Evolutionary conservation across 73 alveolate genomes (phyloP).

Genomic region (Blepharisma japonicum): DNA sequence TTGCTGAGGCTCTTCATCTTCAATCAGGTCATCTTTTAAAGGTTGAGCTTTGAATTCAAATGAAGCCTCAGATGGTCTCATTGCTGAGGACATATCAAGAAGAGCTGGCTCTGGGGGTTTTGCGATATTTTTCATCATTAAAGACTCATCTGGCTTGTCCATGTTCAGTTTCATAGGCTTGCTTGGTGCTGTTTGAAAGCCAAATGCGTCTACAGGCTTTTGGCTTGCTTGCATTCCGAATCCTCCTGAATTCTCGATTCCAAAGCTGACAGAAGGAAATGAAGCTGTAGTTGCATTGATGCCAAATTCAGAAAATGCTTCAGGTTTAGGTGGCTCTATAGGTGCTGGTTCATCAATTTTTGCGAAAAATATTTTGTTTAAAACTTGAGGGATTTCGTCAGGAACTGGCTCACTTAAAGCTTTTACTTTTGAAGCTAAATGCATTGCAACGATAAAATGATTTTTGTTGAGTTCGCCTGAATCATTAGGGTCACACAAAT

Average conservation of each 20-base stretch:
- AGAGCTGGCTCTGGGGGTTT: too few species aligned
- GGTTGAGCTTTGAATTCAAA: too few species aligned
- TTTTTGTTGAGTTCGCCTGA: conserved; percentile 43
- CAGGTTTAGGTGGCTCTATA: background rate
- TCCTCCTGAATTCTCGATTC: background rate
- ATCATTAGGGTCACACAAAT: conserved; percentile 43
- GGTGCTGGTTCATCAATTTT: background rate
- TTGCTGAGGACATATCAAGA: too few species aligned
- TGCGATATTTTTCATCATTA: too few species aligned
- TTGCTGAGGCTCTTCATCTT: too few species aligned
- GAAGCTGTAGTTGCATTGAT: background rate
- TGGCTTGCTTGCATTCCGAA: background rate
- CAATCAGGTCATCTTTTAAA: too few species aligned
- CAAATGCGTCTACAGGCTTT: background rate
- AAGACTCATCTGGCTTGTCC: background rate
- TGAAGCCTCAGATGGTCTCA: too few species aligned
- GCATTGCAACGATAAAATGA: conserved; percentile 59
- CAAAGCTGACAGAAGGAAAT: background rate
- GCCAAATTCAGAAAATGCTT: conserved; percentile 13
- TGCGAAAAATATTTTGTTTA: background rate
- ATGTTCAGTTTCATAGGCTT: background rate
- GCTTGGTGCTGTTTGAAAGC: background rate
- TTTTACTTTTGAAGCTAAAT: conserved; percentile 26
- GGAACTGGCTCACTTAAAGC: conserved; percentile 21
- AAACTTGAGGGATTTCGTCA: background rate